Evolutionary conservation across 495 filamentous ascomycete species (phyloP), one percentile per base, ranked within the genome.

Genomic region (Pyrenula aspistea): DNA sequence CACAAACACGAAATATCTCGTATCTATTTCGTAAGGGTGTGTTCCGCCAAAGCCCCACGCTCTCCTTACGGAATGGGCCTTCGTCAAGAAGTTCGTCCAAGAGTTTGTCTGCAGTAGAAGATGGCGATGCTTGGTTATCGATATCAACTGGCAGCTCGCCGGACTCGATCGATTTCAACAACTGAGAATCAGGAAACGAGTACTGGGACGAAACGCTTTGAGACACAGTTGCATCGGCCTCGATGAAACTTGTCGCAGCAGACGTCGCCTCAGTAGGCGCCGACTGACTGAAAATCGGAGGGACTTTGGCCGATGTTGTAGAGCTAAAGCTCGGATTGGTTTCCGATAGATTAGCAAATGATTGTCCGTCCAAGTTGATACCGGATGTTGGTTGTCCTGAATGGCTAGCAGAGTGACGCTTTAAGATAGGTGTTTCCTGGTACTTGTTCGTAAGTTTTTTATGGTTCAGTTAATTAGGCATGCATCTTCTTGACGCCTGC

Each of bases 11-110:
- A 24, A 69, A 67, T 52, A 77, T 25, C 55, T 78, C 77, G 56
- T 77, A 78, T 1, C 74, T 64, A 50, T 72, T 68, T 4, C 73
- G 64, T 22, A 80, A 59, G 2, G 71, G 65, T 1, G 76, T 59
- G 15, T 60, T 67, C 8, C 54, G 53, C 2, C 64, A 56, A 15
- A 74, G 61, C 2, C 61, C 50, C 50, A 20, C 56, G 11, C 68
- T 59, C 12, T 63, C 57, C 10, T 59, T 36, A 1, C 70, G 62
- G 51, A 76, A 76, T 0, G 73, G 73, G 0, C 71, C 71, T 15
- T 62, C 11, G 0, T 62, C 49, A 22, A 67, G 48, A 0, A 76
- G 65, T 15, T 65, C 61, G 0, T 59, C 54, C 19, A 73, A 55
- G 12, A 75, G 55, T 2, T 67, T 53, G 3, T 69, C 59, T 50